Evolutionary conservation across 345 rosid genomes (phyloP), one percentile per base, ranked within the genome.

Genomic region (Salix dunnii): DNA sequence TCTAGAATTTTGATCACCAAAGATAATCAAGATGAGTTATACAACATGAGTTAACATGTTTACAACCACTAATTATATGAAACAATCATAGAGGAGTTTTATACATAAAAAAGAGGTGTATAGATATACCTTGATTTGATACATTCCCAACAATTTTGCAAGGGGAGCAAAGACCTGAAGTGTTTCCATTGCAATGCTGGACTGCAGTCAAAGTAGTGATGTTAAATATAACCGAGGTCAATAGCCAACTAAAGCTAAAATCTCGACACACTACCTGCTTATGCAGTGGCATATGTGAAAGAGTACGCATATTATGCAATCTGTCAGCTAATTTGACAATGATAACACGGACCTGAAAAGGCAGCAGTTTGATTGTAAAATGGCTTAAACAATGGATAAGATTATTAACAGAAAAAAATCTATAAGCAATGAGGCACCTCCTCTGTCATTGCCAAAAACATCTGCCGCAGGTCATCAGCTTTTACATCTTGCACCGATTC

Each of bases 291-390:
- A 96, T 93, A 84, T 93, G 89, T 0, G 92, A 86, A 49, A 93
- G 96, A 38, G 98, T 96, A 36, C 99, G 94, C 98, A 96, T 96
- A 77, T 96, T 96, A 87, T 96, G 99, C 81, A 96, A 87, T 82
- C 99, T 90, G 87, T 96, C 98, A 61, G 96, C 99, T 80, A 96
- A 89, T 86, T 96, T 96, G 87, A 96, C 99, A 74, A 96, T 96
- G 82, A 96, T 96, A 74, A 96, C 98, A 43, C 99, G 97, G 65
- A 96, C 99, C 99, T 96, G 84, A 76, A 90, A 86, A 7, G 28
- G 28, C 65, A 76, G 58, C 35, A 43, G 25, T 51, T 84, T 74
- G 76, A 75, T 61, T 68, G 49, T 60, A 72, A 67, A 77, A 35
- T 69, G n/a, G 74, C 28, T 73, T 64, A 66, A 35, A 61, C 48